Base-by-base conservation (phyloP, 768 basidiomycete species). In the Boletus subcaerulescens region DNA sequence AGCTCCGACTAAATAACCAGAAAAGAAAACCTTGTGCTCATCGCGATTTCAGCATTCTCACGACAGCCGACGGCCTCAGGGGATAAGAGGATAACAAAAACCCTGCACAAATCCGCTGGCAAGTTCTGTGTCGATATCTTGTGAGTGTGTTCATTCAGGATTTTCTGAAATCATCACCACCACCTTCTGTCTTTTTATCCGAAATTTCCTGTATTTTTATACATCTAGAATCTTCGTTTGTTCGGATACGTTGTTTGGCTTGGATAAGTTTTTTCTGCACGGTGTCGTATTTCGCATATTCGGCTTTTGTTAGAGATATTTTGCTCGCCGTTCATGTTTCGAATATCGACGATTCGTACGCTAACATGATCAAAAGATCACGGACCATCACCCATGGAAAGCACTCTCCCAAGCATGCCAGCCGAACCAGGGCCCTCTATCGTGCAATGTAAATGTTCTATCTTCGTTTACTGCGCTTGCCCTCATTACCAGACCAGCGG, bases 31-130 rank as follows among this genome's bases (percentile, higher is more conserved):
- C 5, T 51, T 62, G 50, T 55, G 60, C 53, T 58, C 62, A 52
- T 53, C 63, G 52, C 53, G 65, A 68, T 70, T 67, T 64, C 55
- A 58, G 60, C 65, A 51, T 68, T 71, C 69, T 70, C 69, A 71
- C 69, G 69, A 69, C 69, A 71, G 67, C 71, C 69, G 69, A 72
- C 60, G 60, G 70, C 60, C 60, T 59, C 55, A 63, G 61, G 66
- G 69, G 71, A 69, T 70, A 70, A 64, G 53, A 61, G 56, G 68
- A 70, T 70, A 70, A 61, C 71, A 66, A 63, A 66, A 71, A 65
- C 61, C n/a, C 50, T 48, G 33, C 52, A 51, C 55, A 68, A 71
- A 60, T 58, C 56, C 31, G 24, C 49, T 56, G 39, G 47, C 59
- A 50, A 63, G 59, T 42, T 39, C 55, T 52, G 14, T 24, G 18